These are phyloP conservation scores for Sporisorium scitamineum DNA, from an alignment of 1,284 basidiomycete genomes.

Conservation along the genomic window DNA sequence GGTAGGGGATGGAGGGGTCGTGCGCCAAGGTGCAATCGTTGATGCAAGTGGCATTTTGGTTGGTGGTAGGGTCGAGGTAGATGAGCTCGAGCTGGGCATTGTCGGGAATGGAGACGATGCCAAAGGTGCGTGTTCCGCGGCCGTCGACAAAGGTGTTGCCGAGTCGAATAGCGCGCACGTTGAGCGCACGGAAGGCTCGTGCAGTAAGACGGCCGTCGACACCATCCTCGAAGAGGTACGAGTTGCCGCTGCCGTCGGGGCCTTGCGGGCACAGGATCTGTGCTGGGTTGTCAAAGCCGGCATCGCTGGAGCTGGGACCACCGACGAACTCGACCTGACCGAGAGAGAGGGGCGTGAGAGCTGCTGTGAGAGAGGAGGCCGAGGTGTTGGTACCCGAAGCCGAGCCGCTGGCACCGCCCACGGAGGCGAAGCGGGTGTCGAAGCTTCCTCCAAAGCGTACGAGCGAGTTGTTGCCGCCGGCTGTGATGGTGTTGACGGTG, in stretches of 20 bases:
- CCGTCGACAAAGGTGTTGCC: slow-evolving; percentile 87
- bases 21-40: slow-evolving; percentile 69
- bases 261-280: slow-evolving; percentile 86
- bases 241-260: slow-evolving; percentile 80
- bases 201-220: slow-evolving; percentile 80
- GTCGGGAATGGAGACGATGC: slow-evolving; percentile 82
- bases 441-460: slow-evolving; percentile 91
- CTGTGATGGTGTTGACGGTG: slow-evolving; percentile 81
- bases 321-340: slow-evolving; percentile 76
- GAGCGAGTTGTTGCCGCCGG: slow-evolving; percentile 79
- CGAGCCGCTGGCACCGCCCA: slow-evolving; percentile 62
- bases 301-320: slow-evolving; percentile 77
- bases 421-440: slow-evolving; percentile 73
- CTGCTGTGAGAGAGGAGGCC: slow-evolving; percentile 62
- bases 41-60: slow-evolving; percentile 75
- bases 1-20: slow-evolving; percentile 78
- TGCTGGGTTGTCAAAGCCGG: slow-evolving; percentile 78
- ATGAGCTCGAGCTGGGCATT: slow-evolving; percentile 82
- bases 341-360: slow-evolving; percentile 70
- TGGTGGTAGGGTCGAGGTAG: slow-evolving; percentile 81
- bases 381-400: slow-evolving; percentile 72
- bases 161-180: slow-evolving; percentile 82
- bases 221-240: slow-evolving; percentile 85
- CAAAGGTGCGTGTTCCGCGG: slow-evolving; percentile 85
- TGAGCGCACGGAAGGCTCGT: slow-evolving; percentile 79